phyloP scores from a whole-genome alignment of 2,329 filamentous ascomycete genomes.

The Plectosphaerella plurivora region DNA sequence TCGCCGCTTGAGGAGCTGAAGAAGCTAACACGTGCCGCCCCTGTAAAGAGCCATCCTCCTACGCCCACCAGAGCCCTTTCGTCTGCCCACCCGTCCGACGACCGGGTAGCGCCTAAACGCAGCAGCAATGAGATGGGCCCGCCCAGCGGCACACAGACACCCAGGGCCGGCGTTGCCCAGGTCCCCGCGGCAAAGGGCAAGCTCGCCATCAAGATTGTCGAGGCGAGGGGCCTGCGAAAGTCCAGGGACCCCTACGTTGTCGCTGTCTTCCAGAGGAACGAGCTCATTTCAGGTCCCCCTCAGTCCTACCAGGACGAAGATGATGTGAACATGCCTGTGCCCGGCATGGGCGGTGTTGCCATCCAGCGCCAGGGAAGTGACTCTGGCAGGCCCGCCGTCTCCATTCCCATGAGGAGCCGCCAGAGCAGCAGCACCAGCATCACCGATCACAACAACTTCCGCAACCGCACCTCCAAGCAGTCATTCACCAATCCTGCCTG shows the following conservation, averaged over 20 bases:
- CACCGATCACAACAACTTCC: slow-evolving; percentile 57
- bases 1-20: slow-evolving; percentile 65
- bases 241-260: slow-evolving; percentile 92
- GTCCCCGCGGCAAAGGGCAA: slow-evolving; percentile 77
- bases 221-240: slow-evolving; percentile 76
- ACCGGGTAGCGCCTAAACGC: slow-evolving; percentile 26
- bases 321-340: slow-evolving; percentile 41
- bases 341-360: slow-evolving; percentile 49
- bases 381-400: slow-evolving; percentile 75
- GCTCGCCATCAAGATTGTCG: slow-evolving; percentile 81
- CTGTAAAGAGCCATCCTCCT: slow-evolving; percentile 85
- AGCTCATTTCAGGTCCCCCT: slow-evolving; percentile 88
- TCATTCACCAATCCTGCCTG: slow-evolving; percentile 82
- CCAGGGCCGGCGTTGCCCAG: slow-evolving; percentile 49
- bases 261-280: slow-evolving; percentile 93
- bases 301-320: slow-evolving; percentile 59
- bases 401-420: slow-evolving; percentile 93
- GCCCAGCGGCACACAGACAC: slow-evolving; percentile 50
- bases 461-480: slow-evolving; percentile 51
- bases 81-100: slow-evolving; percentile 47
- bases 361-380: slow-evolving; percentile 74
- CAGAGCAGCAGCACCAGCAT: slow-evolving; percentile 94
- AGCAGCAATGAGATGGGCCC: slow-evolving; percentile 35
- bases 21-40: slow-evolving; percentile 83
- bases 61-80: slow-evolving; percentile 88